These are phyloP conservation scores for Trypanosoma congolense DNA, from an alignment of 208 protist genomes.

Conservation along the genomic window DNA sequence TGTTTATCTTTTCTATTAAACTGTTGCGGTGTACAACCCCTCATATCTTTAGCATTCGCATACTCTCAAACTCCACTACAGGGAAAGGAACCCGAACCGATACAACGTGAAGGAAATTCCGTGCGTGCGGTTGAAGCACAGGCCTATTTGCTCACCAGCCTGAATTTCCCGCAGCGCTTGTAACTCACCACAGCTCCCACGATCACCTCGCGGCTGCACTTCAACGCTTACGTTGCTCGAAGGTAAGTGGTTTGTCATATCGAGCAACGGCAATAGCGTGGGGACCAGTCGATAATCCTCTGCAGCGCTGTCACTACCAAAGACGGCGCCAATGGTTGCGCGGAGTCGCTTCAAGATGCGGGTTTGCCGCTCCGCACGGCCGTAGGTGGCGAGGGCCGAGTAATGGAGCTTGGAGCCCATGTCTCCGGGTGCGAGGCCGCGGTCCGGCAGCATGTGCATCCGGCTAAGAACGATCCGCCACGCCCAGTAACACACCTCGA, in stretches of 20 bases:
- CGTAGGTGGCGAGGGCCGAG: slow-evolving; percentile 47
- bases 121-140: slow-evolving; percentile 70
- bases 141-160: slow-evolving; percentile 61
- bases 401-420: slow-evolving; percentile 57
- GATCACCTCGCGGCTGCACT: slow-evolving; percentile 33
- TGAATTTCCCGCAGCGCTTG: slow-evolving; percentile 60
- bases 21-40: slow-evolving; percentile 1
- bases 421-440: slow-evolving; percentile 44
- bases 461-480: slow-evolving; percentile 64
- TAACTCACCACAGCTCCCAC: slow-evolving; percentile 64
- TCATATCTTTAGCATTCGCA: not conserved
- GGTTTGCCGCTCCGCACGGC: slow-evolving; percentile 43
- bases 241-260: slow-evolving; percentile 62
- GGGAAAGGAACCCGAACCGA: slow-evolving; percentile 76
- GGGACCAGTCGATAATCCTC: slow-evolving; percentile 65
- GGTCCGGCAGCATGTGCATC: slow-evolving; percentile 67
- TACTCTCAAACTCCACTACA: slow-evolving; percentile 7
- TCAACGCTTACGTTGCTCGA: slow-evolving; percentile 70
- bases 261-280: slow-evolving; percentile 66
- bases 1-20: not conserved
- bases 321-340: slow-evolving; percentile 24
- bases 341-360: slow-evolving; percentile 33
- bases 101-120: slow-evolving; percentile 61
- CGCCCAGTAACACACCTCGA: slow-evolving; percentile 77
- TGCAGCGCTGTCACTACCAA: slow-evolving; percentile 30